Percentiles rank a stretch among this genome's conserved stretches.
Evolutionary conservation across 345 rosid species (phyloP).

Genomic region (Ricinus communis): DNA sequence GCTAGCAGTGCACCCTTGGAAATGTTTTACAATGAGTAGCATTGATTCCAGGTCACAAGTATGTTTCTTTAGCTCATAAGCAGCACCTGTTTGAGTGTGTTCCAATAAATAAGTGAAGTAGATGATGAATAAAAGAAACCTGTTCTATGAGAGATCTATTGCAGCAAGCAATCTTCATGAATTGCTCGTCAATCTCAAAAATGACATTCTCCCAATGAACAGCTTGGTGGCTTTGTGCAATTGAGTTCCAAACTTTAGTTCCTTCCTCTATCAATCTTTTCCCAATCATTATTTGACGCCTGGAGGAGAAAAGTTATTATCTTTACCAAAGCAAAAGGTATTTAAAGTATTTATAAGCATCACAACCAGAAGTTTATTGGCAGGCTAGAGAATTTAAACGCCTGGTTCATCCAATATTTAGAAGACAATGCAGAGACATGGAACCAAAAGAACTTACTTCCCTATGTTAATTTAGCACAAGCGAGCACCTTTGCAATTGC

Average conservation of each 20-base stretch:
- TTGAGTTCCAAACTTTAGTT: conserved; percentile 71
- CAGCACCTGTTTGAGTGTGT: neutral
- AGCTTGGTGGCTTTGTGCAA: conserved; percentile 58
- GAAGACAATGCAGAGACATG: conserved; percentile 7
- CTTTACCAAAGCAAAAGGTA: neutral
- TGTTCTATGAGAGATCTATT: conserved; percentile 68
- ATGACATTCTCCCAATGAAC: conserved; percentile 75
- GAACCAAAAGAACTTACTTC: neutral
- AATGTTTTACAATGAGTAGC: neutral
- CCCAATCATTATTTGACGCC: conserved; percentile 72
- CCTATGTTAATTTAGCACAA: neutral
- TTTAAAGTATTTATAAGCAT: neutral
- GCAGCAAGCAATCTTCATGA: conserved; percentile 77
- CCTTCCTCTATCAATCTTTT: conserved; percentile 90
- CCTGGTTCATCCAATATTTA: conserved; percentile 14
- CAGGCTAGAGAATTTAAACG: neutral
- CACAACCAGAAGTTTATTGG: conserved; percentile 9
- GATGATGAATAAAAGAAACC: conserved; percentile 41
- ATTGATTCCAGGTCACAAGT: neutral
- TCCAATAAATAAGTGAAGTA: neutral
- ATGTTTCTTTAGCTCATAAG: neutral
- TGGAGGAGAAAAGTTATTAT: conserved; percentile 25
- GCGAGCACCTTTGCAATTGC: neutral
- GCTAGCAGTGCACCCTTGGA: neutral
- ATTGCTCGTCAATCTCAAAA: conserved; percentile 78